Evolutionary conservation across 148 eudicot species (phyloP).

Genomic region (Vaccinium vitisidaea): DNA sequence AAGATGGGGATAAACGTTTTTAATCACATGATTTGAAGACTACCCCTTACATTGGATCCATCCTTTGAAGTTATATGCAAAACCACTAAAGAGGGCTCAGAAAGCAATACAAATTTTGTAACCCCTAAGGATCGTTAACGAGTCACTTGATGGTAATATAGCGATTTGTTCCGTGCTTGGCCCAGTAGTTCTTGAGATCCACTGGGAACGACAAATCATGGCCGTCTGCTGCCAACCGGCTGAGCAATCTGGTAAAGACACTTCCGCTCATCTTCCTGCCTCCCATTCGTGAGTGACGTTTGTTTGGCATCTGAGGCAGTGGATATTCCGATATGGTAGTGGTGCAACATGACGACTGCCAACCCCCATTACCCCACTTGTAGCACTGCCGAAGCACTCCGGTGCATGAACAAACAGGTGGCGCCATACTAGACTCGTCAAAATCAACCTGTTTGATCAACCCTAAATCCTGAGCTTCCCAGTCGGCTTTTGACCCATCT

Average conservation of each 20-base stretch:
- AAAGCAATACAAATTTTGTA: background rate
- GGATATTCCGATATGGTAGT: constrained; percentile 58
- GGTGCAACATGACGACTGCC: constrained; percentile 94
- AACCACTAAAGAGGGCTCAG: background rate
- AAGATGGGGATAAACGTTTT: background rate
- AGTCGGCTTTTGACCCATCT: constrained; percentile 53
- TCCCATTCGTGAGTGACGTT: constrained; percentile 56
- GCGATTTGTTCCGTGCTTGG: constrained; percentile 90
- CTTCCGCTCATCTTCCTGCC: constrained; percentile 84
- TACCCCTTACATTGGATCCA: background rate
- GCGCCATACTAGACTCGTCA: constrained; percentile 58
- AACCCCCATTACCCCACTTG: constrained; percentile 87
- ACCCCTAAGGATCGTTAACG: background rate
- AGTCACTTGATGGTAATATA: constrained; percentile 69
- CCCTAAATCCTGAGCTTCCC: constrained; percentile 50
- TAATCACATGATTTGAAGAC: constrained; percentile 5
- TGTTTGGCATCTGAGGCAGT: constrained; percentile 67
- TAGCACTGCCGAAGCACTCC: constrained; percentile 64
- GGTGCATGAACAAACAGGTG: constrained; percentile 78
- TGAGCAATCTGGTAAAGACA: constrained; percentile 69
- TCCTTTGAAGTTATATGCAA: background rate
- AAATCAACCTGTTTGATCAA: constrained; percentile 44
- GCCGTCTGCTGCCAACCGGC: constrained; percentile 57
- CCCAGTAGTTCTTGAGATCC: constrained; percentile 74
- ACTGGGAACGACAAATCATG: constrained; percentile 60